Evolutionary conservation across 805 yeast genomes (phyloP), one percentile per base, ranked within the genome.

Genomic region (Saccharomycopsis oosterbeekiorum): DNA sequence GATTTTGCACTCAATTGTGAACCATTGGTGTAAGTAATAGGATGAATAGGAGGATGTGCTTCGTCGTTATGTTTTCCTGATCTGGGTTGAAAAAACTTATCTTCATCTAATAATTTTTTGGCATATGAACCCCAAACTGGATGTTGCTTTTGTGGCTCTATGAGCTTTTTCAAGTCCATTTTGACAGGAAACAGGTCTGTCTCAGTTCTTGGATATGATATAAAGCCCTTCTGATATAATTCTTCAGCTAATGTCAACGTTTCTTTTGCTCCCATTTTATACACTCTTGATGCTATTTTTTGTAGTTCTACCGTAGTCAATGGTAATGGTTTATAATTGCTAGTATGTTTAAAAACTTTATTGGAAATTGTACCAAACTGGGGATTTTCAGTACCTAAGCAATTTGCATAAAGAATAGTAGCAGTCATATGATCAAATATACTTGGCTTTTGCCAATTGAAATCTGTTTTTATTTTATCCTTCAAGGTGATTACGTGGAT

Each of bases 41-140:
- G 99, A 72, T 94, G 97, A 62, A 94, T 94, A 0, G 99, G 97
- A 4, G 99, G 98, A 80, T 94, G 99, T 26, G 99, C 98, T 69
- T 90, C 85, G 74, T 94, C 99, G 69, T 91, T 88, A 69, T 89
- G 85, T 12, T 76, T 79, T 4, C 99, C 99, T 47, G 78, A 78
- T 58, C 98, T 75, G 0, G 99, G 99, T 3, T 68, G 68, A n/a
- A 77, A 68, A 68, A 80, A 88, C 47, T 78, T 79, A 40, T 78
- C 78, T 2, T 71, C 59, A 62, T 73, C 71, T 8, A 81, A 59
- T 6, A 85, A 67, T 2, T 63, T 62, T 11, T 67, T 65, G 0
- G 97, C 93, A 69, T 88, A 91, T 0, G 65, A 62, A 0, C 96
- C 96, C 97, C 97, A 93, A 2, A 71, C 71, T 1, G 73, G 62